Evolutionary conservation across 495 filamentous ascomycete species (phyloP), one percentile per base, ranked within the genome.

Genomic region (Sporormia fimetaria): DNA sequence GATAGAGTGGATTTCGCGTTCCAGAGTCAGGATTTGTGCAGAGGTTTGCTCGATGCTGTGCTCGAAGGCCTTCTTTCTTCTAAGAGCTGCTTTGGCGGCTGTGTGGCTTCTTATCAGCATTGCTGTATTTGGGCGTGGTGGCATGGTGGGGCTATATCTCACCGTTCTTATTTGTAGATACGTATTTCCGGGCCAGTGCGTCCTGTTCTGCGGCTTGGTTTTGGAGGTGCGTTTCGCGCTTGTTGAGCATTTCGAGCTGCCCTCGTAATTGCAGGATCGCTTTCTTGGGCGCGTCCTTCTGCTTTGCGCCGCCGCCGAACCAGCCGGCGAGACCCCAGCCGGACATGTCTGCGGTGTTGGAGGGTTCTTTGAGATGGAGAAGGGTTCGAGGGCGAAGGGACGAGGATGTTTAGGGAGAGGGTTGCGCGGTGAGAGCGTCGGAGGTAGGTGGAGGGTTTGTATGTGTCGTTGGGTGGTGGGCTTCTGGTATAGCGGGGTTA

Each of bases 211-310:
- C 77, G 66, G 95, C 93, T 67, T 90, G 87, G 47, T 71, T 78
- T 60, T 87, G 81, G 30, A 95, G 66, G 57, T 96, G 85, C 57
- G 73, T 80, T 67, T 99, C 87, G 30, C 92, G 71, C 73, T 99
- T 99, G 64, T 92, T 84, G 49, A 99, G 72, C 88, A 95, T 94
- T 48, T 94, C 87, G 18, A 96, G 70, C 71, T 94, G 87, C 52
- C 77, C 69, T 42, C 90, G 80, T 52, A 99, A 68, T 47, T 72
- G 70, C 29, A 99, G 71, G 49, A 99, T 99, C 44, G 92, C 90
- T 68, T 94, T 86, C 74, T 99, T 99, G 28, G 90, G 83, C 47
- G 78, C 81, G 62, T 95, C 85, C 66, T 88, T 92, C 62, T 78
- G 76, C 73, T 82, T 87, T 65, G 81, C 76, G 40, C 75, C 76